Conservation (phyloP, 2,329 filamentous ascomycete species). For the Pseudodiploospora longispora region DNA sequence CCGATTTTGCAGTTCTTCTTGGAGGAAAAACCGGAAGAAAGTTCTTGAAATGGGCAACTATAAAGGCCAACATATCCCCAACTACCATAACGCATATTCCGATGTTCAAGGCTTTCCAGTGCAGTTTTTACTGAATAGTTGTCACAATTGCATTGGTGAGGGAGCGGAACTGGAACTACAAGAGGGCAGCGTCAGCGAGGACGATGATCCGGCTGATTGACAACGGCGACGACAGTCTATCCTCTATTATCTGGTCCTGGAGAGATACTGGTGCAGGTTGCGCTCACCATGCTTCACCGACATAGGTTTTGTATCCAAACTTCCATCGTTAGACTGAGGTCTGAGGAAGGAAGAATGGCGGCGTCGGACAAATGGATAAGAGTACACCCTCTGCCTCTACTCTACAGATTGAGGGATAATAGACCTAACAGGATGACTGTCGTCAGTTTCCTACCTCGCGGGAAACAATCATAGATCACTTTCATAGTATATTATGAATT, state of each 20-base stretch:
- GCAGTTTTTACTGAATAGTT: conserved; percentile 21
- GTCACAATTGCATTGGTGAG: conserved; percentile 19
- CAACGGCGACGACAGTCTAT: conserved; percentile 52
- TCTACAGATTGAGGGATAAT: conserved; percentile 48
- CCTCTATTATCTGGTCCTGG: conserved; percentile 59
- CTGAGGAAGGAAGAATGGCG: too few species aligned
- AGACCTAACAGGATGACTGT: conserved; percentile 56
- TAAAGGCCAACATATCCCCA: conserved; percentile 22
- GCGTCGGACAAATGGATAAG: too few species aligned
- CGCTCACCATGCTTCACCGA: too few species aligned
- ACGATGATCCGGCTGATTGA: conserved; percentile 58
- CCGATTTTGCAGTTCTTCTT: conserved; percentile 68
- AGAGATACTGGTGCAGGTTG: conserved; percentile 15
- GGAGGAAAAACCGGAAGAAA: conserved; percentile 59
- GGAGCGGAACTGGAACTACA: conserved; percentile 25
- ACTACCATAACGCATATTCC: conserved; percentile 21
- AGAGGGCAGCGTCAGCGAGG: conserved; percentile 49
- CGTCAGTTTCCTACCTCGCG: conserved; percentile 38
- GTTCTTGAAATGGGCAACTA: conserved; percentile 49
- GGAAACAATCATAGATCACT: conserved; percentile 19
- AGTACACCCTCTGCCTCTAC: not conserved
- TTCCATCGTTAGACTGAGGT: too few species aligned
- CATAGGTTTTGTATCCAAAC: too few species aligned
- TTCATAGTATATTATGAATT: not conserved
- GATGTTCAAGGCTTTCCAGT: conserved; percentile 49